phyloP scores from a whole-genome alignment of 192 early-diverging fungal genomes.

The Rhizophagus sp. region DNA sequence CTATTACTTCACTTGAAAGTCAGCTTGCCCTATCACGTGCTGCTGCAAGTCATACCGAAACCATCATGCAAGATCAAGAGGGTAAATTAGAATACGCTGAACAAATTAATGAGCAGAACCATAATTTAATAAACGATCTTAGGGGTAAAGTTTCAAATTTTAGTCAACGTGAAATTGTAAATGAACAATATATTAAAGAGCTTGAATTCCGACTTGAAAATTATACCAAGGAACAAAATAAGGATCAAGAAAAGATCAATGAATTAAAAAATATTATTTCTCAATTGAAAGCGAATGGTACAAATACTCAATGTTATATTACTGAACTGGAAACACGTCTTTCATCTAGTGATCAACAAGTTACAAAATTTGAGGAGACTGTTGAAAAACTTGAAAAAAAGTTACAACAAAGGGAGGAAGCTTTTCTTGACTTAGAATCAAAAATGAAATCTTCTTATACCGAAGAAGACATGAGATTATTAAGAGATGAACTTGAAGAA shows the following conservation, averaged over 20 bases:
- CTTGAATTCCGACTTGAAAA: slow-evolving; percentile 3
- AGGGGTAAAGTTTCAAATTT: background rate
- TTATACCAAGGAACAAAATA: background rate
- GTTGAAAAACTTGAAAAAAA: slow-evolving; percentile 6
- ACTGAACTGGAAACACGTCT: background rate
- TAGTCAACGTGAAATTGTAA: background rate
- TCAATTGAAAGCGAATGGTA: slow-evolving; percentile 18
- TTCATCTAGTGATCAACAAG: background rate
- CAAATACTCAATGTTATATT: slow-evolving; percentile 34
- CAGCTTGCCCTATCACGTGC: slow-evolving; percentile 60
- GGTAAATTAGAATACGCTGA: slow-evolving; percentile 38
- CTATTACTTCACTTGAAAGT: slow-evolving; percentile 59
- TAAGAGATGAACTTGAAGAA: background rate
- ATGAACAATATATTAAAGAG: slow-evolving; percentile 24
- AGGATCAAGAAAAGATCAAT: slow-evolving; percentile 22
- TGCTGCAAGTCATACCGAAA: slow-evolving; percentile 56
- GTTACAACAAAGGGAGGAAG: slow-evolving; percentile 10
- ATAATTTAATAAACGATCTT: slow-evolving; percentile 6
- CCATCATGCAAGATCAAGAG: slow-evolving; percentile 58
- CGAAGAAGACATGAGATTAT: slow-evolving; percentile 10
- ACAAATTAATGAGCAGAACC: slow-evolving; percentile 13
- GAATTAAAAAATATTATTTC: slow-evolving; percentile 12
- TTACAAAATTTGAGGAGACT: background rate
- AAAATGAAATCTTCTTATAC: background rate
- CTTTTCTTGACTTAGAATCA: background rate